Base-by-base conservation (phyloP, 371 early-diverging fungal species). In the Batrachochytrium dendrobatidis region DNA sequence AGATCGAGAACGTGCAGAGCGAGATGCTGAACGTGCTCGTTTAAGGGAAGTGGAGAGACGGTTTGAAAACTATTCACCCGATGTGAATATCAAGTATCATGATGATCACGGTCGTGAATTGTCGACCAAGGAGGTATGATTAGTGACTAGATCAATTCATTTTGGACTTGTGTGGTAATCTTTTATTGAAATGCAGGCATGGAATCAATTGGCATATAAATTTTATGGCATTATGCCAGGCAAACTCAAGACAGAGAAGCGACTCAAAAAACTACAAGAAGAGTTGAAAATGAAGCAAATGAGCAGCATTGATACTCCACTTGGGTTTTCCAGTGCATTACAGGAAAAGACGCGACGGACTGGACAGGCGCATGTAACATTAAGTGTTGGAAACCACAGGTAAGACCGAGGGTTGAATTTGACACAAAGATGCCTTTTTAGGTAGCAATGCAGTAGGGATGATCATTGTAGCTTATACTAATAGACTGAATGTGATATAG, bases 161-260 rank as follows among this genome's bases (percentile, higher is more conserved):
- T n/a, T n/a, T n/a, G n/a, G n/a, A n/a, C n/a, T 12, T 39, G 39
- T n/a, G n/a, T 39, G 39, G 15, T 15, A 12, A 39, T 39, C 15
- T n/a, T 39, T 12, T n/a, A 15, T 39, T 39, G 39, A 15, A 39
- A 39, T 39, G 39, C 39, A 85, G 82, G 98, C 98, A 0, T 97
- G 87, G 76, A 83, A 88, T 54, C 84, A 83, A 64, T 74, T 93
- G 63, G 91, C 94, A 24, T 94, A 97, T 58, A 89, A 90, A 58
- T 97, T 97, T 83, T 96, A 97, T 67, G 98, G 97, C 29, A 90
- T 89, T 63, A 77, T 81, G 1, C 84, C 91, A 18, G 96, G 98
- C 46, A 94, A 94, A 67, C 81, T 84, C 71, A 96, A 96, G 82
- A 90, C 88, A 5, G 98, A 97, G 68, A 94, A 92, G 75, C 73